These are phyloP conservation scores for Pelargonium australe DNA, from an alignment of 441 rosid species.

Conservation along the genomic window DNA sequence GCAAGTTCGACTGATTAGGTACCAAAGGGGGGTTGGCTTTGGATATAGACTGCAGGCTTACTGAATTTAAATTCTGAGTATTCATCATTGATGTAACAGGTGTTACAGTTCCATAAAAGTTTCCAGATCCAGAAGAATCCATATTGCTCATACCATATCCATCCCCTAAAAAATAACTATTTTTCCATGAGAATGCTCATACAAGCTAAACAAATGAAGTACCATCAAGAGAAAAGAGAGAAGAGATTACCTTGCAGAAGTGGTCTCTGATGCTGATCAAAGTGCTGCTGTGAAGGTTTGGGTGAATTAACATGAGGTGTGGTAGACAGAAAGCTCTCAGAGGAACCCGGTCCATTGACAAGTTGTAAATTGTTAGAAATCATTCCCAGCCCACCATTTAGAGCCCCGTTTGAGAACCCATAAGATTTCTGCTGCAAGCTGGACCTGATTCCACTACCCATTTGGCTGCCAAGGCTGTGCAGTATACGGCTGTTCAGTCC, in stretches of 20 bases:
- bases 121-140: conserved; percentile 69
- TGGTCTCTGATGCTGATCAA: conserved; percentile 66
- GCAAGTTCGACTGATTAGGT: conserved; percentile 47
- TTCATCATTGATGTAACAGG: conserved; percentile 57
- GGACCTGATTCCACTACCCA: conserved; percentile 58
- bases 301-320: conserved; percentile 50
- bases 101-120: conserved; percentile 44
- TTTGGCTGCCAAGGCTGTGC: conserved; percentile 76
- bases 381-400: conserved; percentile 68
- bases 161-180: conserved; percentile 55
- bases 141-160: conserved; percentile 57
- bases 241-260: conserved; percentile 50
- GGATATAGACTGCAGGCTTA: conserved; percentile 53
- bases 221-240: background rate
- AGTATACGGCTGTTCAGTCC: conserved; percentile 72
- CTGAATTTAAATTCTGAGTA: conserved; percentile 52
- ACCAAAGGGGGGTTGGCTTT: conserved; percentile 48
- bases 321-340: conserved; percentile 48
- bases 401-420: conserved; percentile 60
- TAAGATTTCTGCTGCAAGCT: conserved; percentile 73
- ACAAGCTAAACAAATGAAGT: conserved; percentile 12
- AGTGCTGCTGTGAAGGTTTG: conserved; percentile 57
- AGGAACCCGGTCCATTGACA: conserved; percentile 48
- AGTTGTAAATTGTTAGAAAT: conserved; percentile 48
- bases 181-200: conserved; percentile 13